A percentile compares a stretch with the other conserved stretches of the same genome.
These are phyloP conservation scores for Drosera spatulata DNA, from an alignment of 179 eudicot species.

Conservation along the genomic window DNA sequence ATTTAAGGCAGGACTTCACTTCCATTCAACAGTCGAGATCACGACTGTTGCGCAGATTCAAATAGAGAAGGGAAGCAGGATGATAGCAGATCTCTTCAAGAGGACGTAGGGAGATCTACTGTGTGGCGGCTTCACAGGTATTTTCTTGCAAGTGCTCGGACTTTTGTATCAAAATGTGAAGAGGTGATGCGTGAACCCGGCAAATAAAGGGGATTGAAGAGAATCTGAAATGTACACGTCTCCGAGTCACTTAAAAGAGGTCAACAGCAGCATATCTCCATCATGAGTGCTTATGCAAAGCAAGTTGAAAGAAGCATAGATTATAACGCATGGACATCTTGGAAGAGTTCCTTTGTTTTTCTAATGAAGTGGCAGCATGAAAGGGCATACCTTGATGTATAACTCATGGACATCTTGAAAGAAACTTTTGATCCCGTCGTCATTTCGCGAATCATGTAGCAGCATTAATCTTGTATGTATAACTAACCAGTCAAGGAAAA, in stretches of 20 bases:
- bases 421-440: conserved; percentile 95
- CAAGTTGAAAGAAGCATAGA: too few relatives aligned
- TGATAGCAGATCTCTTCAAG: too few relatives aligned
- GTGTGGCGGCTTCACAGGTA: conserved; percentile 34
- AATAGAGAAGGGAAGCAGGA: too few relatives aligned
- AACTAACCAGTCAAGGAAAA: conserved; percentile 35
- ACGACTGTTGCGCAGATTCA: too few relatives aligned
- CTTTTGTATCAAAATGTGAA: conserved; percentile 91
- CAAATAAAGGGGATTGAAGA: conserved; percentile 81
- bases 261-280: too few relatives aligned
- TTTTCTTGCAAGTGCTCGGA: conserved; percentile 84
- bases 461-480: conserved; percentile 90
- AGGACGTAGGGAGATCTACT: too few relatives aligned
- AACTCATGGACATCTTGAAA: conserved; percentile 97
- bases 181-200: conserved; percentile 90
- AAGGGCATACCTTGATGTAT: conserved; percentile 66
- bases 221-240: conserved; percentile 32
- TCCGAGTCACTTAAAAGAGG: too few relatives aligned
- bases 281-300: too few relatives aligned
- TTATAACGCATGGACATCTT: too few relatives aligned
- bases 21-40: too few relatives aligned
- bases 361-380: not conserved
- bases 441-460: conserved; percentile 92
- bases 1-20: too few relatives aligned
- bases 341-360: too few relatives aligned